Conservation (phyloP, 106 monocot species). For the Dactylorhiza incarnata region DNA sequence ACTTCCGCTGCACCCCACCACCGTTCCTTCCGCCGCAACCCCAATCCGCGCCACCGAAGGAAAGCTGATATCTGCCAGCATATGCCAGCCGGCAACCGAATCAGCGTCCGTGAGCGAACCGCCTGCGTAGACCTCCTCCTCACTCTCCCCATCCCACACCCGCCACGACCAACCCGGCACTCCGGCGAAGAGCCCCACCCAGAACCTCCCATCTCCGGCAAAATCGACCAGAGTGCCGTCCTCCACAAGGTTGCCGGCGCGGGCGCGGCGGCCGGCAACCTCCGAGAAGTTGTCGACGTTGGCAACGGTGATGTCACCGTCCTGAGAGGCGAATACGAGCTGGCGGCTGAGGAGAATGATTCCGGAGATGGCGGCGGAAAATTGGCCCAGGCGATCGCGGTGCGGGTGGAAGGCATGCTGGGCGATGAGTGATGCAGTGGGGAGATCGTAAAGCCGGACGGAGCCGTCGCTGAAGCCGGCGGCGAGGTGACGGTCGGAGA, state of each 20-base stretch:
- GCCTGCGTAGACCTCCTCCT: constrained; percentile 29
- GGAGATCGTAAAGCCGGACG: constrained; percentile 36
- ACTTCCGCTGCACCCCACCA: constrained; percentile 27
- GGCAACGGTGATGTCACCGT: constrained; percentile 14
- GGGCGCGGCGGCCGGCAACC: constrained; percentile 11
- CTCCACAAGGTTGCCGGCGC: constrained; percentile 33
- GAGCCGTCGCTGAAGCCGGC: constrained; percentile 48
- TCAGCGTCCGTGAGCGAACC: constrained; percentile 35
- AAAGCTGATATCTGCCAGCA: constrained; percentile 29
- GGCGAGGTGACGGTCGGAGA: constrained; percentile 37
- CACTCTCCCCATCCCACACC: constrained; percentile 39
- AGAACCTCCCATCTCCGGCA: constrained; percentile 17
- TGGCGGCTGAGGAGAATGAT: constrained; percentile 13
- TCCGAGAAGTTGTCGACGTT: constrained; percentile 11
- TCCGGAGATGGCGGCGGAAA: constrained; percentile 44
- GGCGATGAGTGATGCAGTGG: constrained; percentile 11
- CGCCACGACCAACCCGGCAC: constrained; percentile 48
- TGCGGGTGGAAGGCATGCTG: constrained; percentile 18
- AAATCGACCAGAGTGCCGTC: constrained; percentile 50
- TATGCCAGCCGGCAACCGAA: constrained; percentile 45
- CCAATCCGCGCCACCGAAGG: constrained; percentile 27
- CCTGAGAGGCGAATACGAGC: constrained; percentile 42
- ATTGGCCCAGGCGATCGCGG: constrained; percentile 39
- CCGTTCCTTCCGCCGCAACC: constrained; percentile 11
- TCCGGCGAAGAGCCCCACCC: constrained; percentile 60